Evolutionary conservation across 495 filamentous ascomycete species (phyloP), one percentile per base, ranked within the genome.

Genomic region (Xylaria longipes): DNA sequence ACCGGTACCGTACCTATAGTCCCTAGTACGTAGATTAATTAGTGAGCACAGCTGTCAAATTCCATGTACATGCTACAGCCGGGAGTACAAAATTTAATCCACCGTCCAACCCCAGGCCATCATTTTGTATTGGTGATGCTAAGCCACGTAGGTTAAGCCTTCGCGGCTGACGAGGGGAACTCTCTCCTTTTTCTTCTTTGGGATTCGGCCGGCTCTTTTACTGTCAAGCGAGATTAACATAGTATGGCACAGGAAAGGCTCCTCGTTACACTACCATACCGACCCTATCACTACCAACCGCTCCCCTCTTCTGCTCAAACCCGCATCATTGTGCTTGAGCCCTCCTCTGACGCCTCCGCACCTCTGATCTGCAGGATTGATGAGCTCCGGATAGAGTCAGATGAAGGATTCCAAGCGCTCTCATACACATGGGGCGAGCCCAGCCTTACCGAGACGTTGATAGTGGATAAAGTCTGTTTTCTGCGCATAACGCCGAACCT

Each of bases 371-470:
- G 56, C 56, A 60, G 12, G 27, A 20, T 60, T 17, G 31, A 31
- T 6, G 56, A 60, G 14, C 31, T 60, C 29, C 29, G 15, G 17
- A n/a, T 37, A 5, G 31, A 60, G 31, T 60, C 56, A n/a, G 70
- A 67, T 7, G 37, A n/a, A 54, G 20, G 29, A 31, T 50, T 57
- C 41, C 45, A 64, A 35, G 71, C 71, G 20, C 45, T 73, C 39
- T 73, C 71, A 0, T 73, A 73, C 46, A 70, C 66, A 29, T 73
- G 67, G 71, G 71, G 67, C 6, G 31, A 60, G 5, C 71, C 67
- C 6, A 56, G 22, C 9, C 66, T 65, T 39, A 58, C 61, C 0
- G 61, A 52, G 33, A 41, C 48, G 5, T 3, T 66, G 22, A 52
- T 70, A 4, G 25, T 67, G 2, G 22, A 66, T 20, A n/a, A n/a